These are phyloP conservation scores for Endocarpon pusillum DNA, from an alignment of 495 filamentous ascomycete species.

Conservation along the genomic window DNA sequence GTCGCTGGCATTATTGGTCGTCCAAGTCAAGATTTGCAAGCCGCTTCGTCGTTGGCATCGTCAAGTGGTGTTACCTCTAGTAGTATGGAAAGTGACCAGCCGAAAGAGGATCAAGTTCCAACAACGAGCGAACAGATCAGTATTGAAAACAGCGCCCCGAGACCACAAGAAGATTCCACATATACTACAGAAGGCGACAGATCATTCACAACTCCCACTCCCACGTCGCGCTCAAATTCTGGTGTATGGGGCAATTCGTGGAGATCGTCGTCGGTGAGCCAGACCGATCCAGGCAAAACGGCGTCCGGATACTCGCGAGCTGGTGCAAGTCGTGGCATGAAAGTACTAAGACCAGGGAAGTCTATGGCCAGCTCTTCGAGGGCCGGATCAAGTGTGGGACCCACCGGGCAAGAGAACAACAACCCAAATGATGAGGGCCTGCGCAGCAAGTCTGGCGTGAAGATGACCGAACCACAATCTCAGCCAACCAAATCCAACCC, in stretches of 20 bases:
- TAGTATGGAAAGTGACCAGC: neutral
- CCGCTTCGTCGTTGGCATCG: too few relatives aligned
- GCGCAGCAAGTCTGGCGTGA: slow-evolving; percentile 9
- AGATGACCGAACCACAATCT: slow-evolving; percentile 12
- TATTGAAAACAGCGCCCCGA: slow-evolving; percentile 14
- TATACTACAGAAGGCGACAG: too few relatives aligned
- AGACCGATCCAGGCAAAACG: slow-evolving; percentile 24
- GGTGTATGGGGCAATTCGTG: slow-evolving; percentile 57
- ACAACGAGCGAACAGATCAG: slow-evolving; percentile 4
- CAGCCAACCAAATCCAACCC: slow-evolving; percentile 48
- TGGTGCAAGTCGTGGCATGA: slow-evolving; percentile 48
- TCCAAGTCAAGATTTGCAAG: too few relatives aligned
- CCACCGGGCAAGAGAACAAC: slow-evolving; percentile 6
- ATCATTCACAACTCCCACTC: too few relatives aligned
- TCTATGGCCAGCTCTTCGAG: slow-evolving; percentile 24
- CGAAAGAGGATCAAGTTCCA: neutral
- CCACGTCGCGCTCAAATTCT: too few relatives aligned
- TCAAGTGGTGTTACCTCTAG: neutral
- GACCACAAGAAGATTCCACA: slow-evolving; percentile 10
- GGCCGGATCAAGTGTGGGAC: slow-evolving; percentile 13
- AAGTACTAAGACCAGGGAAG: slow-evolving; percentile 56
- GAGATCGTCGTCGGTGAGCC: slow-evolving; percentile 14
- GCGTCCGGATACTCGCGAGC: slow-evolving; percentile 24
- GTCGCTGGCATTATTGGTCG: slow-evolving; percentile 16
- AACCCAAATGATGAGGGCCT: slow-evolving; percentile 1